Percentiles rank a stretch among this genome's conserved stretches.
Evolutionary conservation across 75 land plant species (phyloP).

Genomic region (Selaginella moellendorffii): DNA sequence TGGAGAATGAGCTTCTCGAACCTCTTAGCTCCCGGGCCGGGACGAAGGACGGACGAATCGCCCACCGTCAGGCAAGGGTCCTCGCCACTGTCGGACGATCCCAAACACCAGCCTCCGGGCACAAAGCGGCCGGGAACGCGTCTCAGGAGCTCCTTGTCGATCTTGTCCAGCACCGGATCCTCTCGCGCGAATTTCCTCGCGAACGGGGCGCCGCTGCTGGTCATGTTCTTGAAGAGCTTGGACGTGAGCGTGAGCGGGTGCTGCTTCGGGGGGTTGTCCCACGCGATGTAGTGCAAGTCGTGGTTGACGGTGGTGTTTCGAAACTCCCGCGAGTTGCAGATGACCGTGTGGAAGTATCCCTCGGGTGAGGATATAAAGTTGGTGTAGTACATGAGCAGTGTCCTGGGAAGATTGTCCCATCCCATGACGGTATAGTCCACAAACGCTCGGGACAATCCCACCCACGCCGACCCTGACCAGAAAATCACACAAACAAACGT

Average conservation of each 20-base stretch:
- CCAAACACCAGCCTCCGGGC: slow-evolving; percentile 75
- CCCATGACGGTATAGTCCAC: slow-evolving; percentile 66
- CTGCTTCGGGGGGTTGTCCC: slow-evolving; percentile 84
- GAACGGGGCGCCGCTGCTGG: slow-evolving; percentile 59
- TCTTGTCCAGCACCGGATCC: slow-evolving; percentile 49
- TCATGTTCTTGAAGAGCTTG: slow-evolving; percentile 54
- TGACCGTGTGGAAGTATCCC: slow-evolving; percentile 74
- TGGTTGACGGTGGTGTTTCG: slow-evolving; percentile 76
- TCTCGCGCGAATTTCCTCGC: slow-evolving; percentile 41
- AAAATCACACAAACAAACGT: not conserved
- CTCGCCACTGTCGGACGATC: slow-evolving; percentile 25
- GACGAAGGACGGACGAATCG: slow-evolving; percentile 31
- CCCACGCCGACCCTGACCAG: slow-evolving; percentile 56
- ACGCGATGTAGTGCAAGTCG: slow-evolving; percentile 54
- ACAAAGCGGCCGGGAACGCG: slow-evolving; percentile 27
- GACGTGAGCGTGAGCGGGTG: slow-evolving; percentile 44
- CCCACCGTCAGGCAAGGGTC: slow-evolving; percentile 47
- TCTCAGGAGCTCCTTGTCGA: slow-evolving; percentile 42
- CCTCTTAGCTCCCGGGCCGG: slow-evolving; percentile 41
- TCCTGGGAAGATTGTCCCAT: slow-evolving; percentile 82
- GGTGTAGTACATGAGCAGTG: slow-evolving; percentile 76
- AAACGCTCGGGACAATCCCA: slow-evolving; percentile 43
- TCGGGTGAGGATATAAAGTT: slow-evolving; percentile 65
- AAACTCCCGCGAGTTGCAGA: no score
- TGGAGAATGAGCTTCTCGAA: slow-evolving; percentile 39